phyloP scores from a whole-genome alignment of 345 rosid species.

The Euphorbia lathyris region DNA sequence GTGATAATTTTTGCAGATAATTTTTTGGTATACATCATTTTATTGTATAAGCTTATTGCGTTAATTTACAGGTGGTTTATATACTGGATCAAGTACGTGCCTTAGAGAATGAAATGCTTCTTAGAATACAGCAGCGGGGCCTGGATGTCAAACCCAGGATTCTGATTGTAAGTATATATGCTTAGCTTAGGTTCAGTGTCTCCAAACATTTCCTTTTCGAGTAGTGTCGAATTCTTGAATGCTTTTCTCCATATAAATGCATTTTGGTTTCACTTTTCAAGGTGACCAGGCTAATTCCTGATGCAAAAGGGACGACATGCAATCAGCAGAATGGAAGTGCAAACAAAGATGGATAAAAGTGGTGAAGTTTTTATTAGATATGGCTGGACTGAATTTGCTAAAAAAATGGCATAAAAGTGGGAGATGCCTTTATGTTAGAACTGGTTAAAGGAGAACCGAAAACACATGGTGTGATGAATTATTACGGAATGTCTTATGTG shows the following conservation, averaged over 20 bases:
- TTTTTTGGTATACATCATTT: no score
- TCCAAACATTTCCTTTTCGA: background rate
- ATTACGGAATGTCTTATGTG: no score
- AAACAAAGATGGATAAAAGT: background rate
- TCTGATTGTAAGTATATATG: slow-evolving; percentile 64
- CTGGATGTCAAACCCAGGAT: slow-evolving; percentile 76
- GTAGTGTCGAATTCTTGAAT: background rate
- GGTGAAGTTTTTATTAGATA: background rate
- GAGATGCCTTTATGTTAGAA: slow-evolving; percentile 10
- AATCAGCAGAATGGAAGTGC: background rate
- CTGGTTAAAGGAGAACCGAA: slow-evolving; percentile 1
- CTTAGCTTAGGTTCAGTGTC: background rate
- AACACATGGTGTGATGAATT: background rate
- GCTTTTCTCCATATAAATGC: slow-evolving; percentile 1
- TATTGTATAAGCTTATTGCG: background rate
- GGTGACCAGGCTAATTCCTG: slow-evolving; percentile 94
- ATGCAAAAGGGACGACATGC: slow-evolving; percentile 77
- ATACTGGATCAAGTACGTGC: slow-evolving; percentile 99
- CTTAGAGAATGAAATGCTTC: slow-evolving; percentile 82
- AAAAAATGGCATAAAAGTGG: slow-evolving; percentile 9
- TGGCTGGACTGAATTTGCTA: slow-evolving; percentile 7
- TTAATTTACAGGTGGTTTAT: slow-evolving; percentile 67
- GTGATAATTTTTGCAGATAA: no score
- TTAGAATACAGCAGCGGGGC: slow-evolving; percentile 84
- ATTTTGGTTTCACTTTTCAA: slow-evolving; percentile 27